These are phyloP conservation scores for Pseudogymnoascus sp. DNA, from an alignment of 2,329 filamentous ascomycete genomes.

Conservation along the genomic window DNA sequence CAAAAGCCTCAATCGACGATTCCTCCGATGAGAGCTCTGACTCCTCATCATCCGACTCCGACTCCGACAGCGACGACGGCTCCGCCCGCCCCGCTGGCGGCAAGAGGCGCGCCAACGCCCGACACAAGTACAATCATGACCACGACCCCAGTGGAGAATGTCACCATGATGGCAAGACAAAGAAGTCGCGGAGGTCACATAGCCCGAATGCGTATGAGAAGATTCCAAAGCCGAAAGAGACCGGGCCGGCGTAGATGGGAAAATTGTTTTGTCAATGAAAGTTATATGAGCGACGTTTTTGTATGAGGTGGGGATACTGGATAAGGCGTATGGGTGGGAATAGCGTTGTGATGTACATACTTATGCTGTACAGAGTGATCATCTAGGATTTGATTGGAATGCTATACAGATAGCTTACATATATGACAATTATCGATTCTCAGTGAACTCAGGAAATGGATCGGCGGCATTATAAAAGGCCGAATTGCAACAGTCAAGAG, in stretches of 20 bases:
- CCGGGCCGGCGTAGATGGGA: neutral
- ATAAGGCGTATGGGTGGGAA: neutral
- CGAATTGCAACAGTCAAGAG: neutral
- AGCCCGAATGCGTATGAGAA: constrained; percentile 80
- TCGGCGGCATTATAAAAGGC: neutral
- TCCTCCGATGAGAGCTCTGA: constrained; percentile 56
- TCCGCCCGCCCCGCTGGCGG: constrained; percentile 30
- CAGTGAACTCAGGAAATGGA: neutral
- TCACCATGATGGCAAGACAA: constrained; percentile 31
- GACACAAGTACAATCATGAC: constrained; percentile 34
- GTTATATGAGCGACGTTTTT: constrained; percentile 6
- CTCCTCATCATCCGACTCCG: constrained; percentile 41
- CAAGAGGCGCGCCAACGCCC: constrained; percentile 13
- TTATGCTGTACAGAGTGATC: neutral
- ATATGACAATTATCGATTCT: neutral
- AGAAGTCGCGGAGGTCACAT: constrained; percentile 38
- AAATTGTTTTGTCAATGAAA: neutral
- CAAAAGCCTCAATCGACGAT: constrained; percentile 72
- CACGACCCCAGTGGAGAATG: constrained; percentile 31
- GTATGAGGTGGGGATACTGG: neutral
- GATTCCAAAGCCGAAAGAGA: constrained; percentile 49
- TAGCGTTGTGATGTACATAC: neutral
- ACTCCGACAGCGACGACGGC: constrained; percentile 46
- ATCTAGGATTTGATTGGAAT: neutral
- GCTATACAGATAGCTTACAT: neutral